Base-by-base conservation (phyloP, 139 green algal genomes). In the Picocystis salinarum region DNA sequence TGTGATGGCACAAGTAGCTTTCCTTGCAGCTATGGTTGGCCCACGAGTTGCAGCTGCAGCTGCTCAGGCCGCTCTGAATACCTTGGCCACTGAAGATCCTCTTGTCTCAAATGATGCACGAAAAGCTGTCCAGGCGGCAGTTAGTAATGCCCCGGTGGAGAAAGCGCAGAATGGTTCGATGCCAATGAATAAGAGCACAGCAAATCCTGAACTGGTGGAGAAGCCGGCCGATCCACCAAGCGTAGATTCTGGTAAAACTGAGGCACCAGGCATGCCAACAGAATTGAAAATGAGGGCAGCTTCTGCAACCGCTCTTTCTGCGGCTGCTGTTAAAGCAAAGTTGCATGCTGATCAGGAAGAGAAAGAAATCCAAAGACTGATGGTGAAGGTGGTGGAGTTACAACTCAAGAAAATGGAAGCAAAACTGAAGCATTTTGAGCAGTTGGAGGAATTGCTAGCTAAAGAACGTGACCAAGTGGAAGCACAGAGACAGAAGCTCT, bases 11-110 rank as follows among this genome's bases (percentile, higher is more conserved):
- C 70, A 72, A 60, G 52, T 91, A 15, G 67, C 65, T 3, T 87
- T 87, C 45, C 62, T 94, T 19, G 62, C 71, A 3, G 31, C 60
- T 3, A 65, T 86, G 49, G 61, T 93, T 41, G 71, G 76, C 4
- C 78, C 83, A 5, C 58, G 58, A 28, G 73, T 94, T 28, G 85
- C 76, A 1, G 70, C 78, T 26, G 77, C 76, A 3, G 77, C 83
- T 9, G 85, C 83, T 2, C 55, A 86, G 33, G 41, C 58, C 2
- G 85, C 85, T 4, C 57, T 95, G 20, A 61, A 83, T 39, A 71
- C 73, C 36, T 52, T 93, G 2, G 40, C 34, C 3, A 57, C 74
- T 26, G 62, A 72, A 28, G 78, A 86, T 6, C 39, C 25, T 19
- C 29, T 12, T n/a, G 20, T 49, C 53, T 4, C 30, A 11, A 10